These are phyloP conservation scores for Ophiobolus disseminans DNA, from an alignment of 2,329 filamentous ascomycete species.

Conservation along the genomic window DNA sequence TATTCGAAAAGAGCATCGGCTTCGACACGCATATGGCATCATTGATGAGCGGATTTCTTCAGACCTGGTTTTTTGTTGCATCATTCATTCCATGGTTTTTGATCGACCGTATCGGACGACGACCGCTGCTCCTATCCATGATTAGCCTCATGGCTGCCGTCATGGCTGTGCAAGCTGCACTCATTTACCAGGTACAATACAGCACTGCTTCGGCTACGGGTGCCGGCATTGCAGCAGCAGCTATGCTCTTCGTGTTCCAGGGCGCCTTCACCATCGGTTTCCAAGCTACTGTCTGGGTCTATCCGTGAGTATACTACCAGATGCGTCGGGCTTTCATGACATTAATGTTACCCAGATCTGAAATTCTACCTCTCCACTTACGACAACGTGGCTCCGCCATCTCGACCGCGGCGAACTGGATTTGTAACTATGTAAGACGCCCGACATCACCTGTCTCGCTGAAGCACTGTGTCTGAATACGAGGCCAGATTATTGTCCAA, in stretches of 20 bases:
- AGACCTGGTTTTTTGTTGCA: constrained; percentile 28
- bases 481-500: constrained; percentile 16
- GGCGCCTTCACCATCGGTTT: constrained; percentile 26
- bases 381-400: constrained; percentile 17
- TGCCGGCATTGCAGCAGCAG: constrained; percentile 22
- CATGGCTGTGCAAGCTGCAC: constrained; percentile 24
- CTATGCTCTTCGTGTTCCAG: constrained; percentile 26
- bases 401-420: constrained; percentile 17
- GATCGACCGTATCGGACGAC: constrained; percentile 21
- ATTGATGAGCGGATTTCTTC: constrained; percentile 25
- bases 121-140: constrained; percentile 22
- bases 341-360: constrained; percentile 2
- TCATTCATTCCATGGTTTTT: constrained; percentile 26
- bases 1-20: constrained; percentile 25
- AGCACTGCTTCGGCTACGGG: constrained; percentile 16
- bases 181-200: constrained; percentile 27
- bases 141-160: constrained; percentile 25
- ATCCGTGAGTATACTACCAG: constrained; percentile 3
- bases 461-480: background rate
- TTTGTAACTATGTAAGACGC: constrained; percentile 15
- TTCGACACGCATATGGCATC: constrained; percentile 23
- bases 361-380: constrained; percentile 15
- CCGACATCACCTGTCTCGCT: background rate
- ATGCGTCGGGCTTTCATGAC: background rate
- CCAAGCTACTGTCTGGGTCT: constrained; percentile 24